A percentile compares a stretch with the other conserved stretches of the same genome.
phyloP scores from a whole-genome alignment of 345 rosid species.

The Eutrema heterophyllum region DNA sequence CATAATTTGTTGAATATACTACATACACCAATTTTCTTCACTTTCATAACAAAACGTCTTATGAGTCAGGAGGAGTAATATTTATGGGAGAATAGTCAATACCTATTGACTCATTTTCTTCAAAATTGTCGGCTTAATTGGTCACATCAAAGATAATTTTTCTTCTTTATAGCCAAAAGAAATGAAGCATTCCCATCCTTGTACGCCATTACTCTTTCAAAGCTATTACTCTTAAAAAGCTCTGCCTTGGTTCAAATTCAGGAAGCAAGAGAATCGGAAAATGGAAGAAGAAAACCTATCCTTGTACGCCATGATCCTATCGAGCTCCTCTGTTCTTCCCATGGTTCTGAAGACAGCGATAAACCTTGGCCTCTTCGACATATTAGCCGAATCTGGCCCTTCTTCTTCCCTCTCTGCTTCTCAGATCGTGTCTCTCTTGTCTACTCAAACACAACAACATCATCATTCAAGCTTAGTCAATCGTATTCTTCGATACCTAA shows the following conservation, averaged over 20 bases:
- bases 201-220: too few species aligned
- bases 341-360: slow-evolving; percentile 29
- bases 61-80: too few species aligned
- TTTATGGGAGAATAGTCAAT: not conserved
- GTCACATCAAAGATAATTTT: not conserved
- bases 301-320: slow-evolving; percentile 21
- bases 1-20: too few species aligned
- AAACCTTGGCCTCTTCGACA: slow-evolving; percentile 27
- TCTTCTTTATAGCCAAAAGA: not conserved
- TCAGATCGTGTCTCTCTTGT: slow-evolving; percentile 8
- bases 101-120: not conserved
- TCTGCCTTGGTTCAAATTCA: not conserved
- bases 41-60: too few species aligned
- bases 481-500: slow-evolving; percentile 23
- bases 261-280: not conserved
- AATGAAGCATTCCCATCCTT: not conserved
- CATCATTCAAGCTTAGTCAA: slow-evolving; percentile 1
- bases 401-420: slow-evolving; percentile 16
- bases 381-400: slow-evolving; percentile 11
- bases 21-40: too few species aligned
- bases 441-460: not conserved
- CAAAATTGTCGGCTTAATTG: not conserved
- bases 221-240: not conserved
- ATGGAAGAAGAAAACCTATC: slow-evolving; percentile 29
- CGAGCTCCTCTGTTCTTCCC: slow-evolving; percentile 29